A percentile compares a stretch with the other conserved stretches of the same genome.
Conservation (phyloP, 345 rosid species). For the Eutrema japonicum region DNA sequence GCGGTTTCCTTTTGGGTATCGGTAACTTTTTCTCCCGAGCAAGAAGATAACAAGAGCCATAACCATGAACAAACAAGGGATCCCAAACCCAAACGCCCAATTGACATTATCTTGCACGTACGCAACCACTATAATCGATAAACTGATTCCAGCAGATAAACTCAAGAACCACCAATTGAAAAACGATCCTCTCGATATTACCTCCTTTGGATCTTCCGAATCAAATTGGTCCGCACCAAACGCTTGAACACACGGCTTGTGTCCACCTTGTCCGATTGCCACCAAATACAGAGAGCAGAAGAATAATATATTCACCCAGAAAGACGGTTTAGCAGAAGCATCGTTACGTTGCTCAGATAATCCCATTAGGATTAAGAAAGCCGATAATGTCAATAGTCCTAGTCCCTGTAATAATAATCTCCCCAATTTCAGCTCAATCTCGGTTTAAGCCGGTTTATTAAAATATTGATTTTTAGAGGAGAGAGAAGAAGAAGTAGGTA, state of each 20-base stretch:
- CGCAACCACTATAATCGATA: constrained; percentile 36
- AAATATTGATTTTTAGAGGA: background rate
- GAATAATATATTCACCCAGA: constrained; percentile 43
- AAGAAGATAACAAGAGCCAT: constrained; percentile 43
- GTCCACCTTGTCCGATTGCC: constrained; percentile 43
- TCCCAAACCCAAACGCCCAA: constrained; percentile 46
- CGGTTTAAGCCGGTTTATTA: constrained; percentile 24
- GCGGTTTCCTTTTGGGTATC: constrained; percentile 18
- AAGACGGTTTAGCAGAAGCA: constrained; percentile 37
- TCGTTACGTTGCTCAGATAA: constrained; percentile 42
- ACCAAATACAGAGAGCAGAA: constrained; percentile 44
- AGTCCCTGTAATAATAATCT: constrained; percentile 52
- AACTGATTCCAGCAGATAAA: constrained; percentile 35
- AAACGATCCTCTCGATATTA: constrained; percentile 38
- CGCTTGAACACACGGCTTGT: constrained; percentile 48
- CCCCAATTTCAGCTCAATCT: background rate
- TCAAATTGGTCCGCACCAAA: constrained; percentile 48
- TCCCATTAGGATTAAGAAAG: constrained; percentile 49
- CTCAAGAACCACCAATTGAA: constrained; percentile 48
- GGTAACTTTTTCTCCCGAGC: constrained; percentile 36
- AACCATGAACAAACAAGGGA: constrained; percentile 44
- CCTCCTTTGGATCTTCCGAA: constrained; percentile 33
- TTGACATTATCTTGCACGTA: constrained; percentile 41
- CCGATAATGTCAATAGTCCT: constrained; percentile 64
- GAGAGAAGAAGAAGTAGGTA: constrained; percentile 9